These are phyloP conservation scores for Saturnispora mendoncae DNA, from an alignment of 805 yeast genomes.

Conservation along the genomic window DNA sequence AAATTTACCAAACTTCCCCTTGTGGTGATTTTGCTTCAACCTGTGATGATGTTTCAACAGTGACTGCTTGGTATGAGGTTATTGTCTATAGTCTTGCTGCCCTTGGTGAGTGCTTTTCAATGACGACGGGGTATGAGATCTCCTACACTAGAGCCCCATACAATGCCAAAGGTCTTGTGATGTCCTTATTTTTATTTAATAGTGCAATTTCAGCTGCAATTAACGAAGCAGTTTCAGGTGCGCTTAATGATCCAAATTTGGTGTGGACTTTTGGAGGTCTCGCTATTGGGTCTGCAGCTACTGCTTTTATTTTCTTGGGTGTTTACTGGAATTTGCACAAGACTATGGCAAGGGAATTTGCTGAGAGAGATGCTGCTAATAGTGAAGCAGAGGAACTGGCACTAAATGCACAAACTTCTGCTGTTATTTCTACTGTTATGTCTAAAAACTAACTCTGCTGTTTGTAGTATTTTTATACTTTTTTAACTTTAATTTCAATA, in stretches of 20 bases:
- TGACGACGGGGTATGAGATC: conserved; percentile 41
- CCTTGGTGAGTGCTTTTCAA: conserved; percentile 45
- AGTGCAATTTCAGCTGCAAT: conserved; percentile 42
- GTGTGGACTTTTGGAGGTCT: conserved; percentile 36
- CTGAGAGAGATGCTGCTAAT: conserved; percentile 13
- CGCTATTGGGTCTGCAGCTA: conserved; percentile 26
- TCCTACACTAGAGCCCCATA: conserved; percentile 47
- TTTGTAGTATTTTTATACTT: not conserved
- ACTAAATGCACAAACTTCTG: too few relatives aligned
- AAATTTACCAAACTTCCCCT: conserved; percentile 40
- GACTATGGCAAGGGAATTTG: conserved; percentile 20
- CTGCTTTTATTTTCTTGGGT: conserved; percentile 26
- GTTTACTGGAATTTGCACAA: conserved; percentile 27
- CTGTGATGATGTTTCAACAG: conserved; percentile 27
- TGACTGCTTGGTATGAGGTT: conserved; percentile 28
- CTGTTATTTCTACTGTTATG: not conserved
- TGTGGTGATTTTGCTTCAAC: conserved; percentile 40
- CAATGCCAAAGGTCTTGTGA: conserved; percentile 43
- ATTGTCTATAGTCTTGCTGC: conserved; percentile 34
- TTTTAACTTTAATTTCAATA: too few relatives aligned
- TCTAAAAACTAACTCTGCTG: not conserved
- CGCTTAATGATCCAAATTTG: conserved; percentile 33
- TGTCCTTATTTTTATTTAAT: conserved; percentile 34
- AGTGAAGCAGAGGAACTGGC: not conserved
- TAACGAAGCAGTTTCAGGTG: conserved; percentile 34